Base-by-base conservation (phyloP, 2,329 filamentous ascomycete species). In the Microcera coccophila region DNA sequence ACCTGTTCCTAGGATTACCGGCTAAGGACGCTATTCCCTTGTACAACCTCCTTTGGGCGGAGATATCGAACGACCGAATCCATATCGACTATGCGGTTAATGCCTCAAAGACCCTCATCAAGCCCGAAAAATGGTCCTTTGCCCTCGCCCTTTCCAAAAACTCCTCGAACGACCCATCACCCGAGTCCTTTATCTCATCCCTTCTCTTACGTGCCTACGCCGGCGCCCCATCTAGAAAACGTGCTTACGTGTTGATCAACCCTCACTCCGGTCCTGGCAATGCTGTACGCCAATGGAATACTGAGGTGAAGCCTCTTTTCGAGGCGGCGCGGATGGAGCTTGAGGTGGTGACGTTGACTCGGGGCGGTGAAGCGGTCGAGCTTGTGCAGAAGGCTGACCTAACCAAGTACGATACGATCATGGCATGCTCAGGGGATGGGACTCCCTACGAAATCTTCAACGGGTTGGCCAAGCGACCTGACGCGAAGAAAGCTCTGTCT, bases 381-480 rank as follows among this genome's bases (percentile, higher is more conserved):
- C 82, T 97, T 47, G 83, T 82, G 10, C 75, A 86, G 60, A 75
- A 81, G 32, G 67, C 95, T 37, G 87, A 96, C 59, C 75, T 93
- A 20, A 79, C 90, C 36, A 78, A 76, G 2, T 95, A 82, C 64
- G 93, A 98, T 67, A 84, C 90, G 8, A 78, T 97, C 12, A 82
- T 91, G 19, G 87, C 88, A 49, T 93, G 89, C 61, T 96, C 91
- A 1, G 93, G 93, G 4, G 93, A 98, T 57, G 93, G 93, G 9
- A 74, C 95, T 29, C 85, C 89, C 0, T 85, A 95, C 62, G 93
- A 98, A 66, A 85, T 95, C 8, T 95, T 96, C 72, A 97, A 98
- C 61, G 93, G 93, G 0, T 70, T 98, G 22, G 90, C 80, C 12
- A 84, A 81, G 65, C 82, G 89, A 29, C 61, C 75, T 4, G 87